phyloP scores from a whole-genome alignment of 768 basidiomycete genomes.

The Auricularia sp. region DNA sequence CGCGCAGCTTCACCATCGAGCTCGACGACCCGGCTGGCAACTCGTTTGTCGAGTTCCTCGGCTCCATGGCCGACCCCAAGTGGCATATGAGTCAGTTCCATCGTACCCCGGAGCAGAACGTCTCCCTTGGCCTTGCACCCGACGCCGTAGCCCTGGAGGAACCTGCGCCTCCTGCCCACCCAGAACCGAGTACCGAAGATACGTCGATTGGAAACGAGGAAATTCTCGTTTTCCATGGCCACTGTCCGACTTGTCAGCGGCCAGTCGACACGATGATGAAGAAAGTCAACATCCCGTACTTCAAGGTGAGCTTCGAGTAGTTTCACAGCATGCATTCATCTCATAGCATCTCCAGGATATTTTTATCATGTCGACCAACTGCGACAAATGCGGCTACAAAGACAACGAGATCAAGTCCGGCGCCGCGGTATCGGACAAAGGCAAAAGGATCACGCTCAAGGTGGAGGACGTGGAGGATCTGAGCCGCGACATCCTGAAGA shows the following conservation, averaged over 20 bases:
- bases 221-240: constrained; percentile 76
- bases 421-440: constrained; percentile 75
- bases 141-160: constrained; percentile 27
- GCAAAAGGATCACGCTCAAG: constrained; percentile 78
- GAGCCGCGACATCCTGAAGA: constrained; percentile 91
- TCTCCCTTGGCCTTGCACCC: constrained; percentile 57
- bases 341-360: constrained; percentile 61
- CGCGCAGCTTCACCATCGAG: constrained; percentile 58
- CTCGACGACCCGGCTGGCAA: constrained; percentile 93
- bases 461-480: constrained; percentile 91
- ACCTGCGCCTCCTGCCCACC: constrained; percentile 9
- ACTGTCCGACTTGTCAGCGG: constrained; percentile 83
- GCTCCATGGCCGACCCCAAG: constrained; percentile 79
- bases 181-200: constrained; percentile 8
- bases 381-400: constrained; percentile 87
- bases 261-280: constrained; percentile 85
- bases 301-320: constrained; percentile 52
- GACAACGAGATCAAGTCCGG: constrained; percentile 98
- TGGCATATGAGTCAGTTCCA: constrained; percentile 83
- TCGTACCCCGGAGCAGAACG: constrained; percentile 72
- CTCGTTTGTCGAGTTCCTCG: constrained; percentile 90
- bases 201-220: constrained; percentile 49
- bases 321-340: neutral
- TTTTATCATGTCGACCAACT: constrained; percentile 97
- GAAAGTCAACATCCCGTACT: constrained; percentile 92